Evolutionary conservation across 2,329 filamentous ascomycete genomes (phyloP).

Genomic region (Alternaria sp.): DNA sequence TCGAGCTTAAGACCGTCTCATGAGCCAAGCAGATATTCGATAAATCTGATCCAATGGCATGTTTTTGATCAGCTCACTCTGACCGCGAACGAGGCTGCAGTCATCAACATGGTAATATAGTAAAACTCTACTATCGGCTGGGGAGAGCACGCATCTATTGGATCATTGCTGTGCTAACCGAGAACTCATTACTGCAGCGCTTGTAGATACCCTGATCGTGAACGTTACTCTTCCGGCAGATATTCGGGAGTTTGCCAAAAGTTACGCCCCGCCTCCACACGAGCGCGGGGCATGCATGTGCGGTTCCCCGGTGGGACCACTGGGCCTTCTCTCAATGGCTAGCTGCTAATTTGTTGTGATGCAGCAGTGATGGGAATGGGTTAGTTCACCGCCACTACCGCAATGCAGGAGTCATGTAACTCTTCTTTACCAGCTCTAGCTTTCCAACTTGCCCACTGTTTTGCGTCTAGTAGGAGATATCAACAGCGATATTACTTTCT

Average conservation of each 20-base stretch:
- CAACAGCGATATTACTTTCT: neutral
- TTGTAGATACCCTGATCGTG: neutral
- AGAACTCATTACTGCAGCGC: neutral
- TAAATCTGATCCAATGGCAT: neutral
- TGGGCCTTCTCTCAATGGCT: neutral
- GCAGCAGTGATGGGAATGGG: neutral
- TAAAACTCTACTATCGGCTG: neutral
- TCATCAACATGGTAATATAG: slow-evolving; percentile 5
- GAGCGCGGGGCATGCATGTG: slow-evolving; percentile 3
- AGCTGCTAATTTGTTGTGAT: neutral
- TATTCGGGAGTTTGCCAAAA: neutral
- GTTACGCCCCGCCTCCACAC: neutral
- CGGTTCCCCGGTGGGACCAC: neutral
- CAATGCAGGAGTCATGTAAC: neutral
- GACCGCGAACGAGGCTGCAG: neutral
- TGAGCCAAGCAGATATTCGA: neutral
- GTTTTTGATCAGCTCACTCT: neutral
- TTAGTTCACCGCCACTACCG: neutral
- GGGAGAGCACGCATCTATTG: neutral
- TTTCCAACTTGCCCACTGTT: too few species aligned
- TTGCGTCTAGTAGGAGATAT: too few species aligned
- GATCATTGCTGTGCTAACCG: neutral
- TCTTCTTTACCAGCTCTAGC: too few species aligned
- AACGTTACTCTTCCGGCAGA: neutral
- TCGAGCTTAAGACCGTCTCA: neutral